Evolutionary conservation across 306 rosid genomes (phyloP).

Genomic region (Betula pendula): DNA sequence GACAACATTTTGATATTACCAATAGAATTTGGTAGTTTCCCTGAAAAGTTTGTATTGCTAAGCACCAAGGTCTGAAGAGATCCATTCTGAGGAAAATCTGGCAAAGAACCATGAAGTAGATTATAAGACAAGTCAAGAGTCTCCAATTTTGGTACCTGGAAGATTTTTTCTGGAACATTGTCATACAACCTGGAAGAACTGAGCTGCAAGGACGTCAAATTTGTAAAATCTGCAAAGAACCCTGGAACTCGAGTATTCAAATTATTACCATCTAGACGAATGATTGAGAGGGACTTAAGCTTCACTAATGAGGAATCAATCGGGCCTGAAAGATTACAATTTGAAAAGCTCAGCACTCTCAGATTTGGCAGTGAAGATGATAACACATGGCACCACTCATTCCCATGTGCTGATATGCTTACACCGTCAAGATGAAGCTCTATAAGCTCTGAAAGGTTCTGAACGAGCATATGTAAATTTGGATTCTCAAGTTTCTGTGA

Average conservation of each 20-base stretch:
- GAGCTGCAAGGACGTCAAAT: not conserved
- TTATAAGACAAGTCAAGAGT: too few relatives aligned
- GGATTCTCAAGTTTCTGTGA: conserved; percentile 37
- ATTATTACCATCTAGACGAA: not conserved
- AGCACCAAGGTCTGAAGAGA: conserved; percentile 7
- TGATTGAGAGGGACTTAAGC: conserved; percentile 2
- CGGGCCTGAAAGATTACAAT: conserved; percentile 14
- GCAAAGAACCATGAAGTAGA: conserved; percentile 20
- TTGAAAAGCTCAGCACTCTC: not conserved
- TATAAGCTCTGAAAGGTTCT: not conserved
- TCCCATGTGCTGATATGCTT: not conserved
- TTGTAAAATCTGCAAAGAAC: not conserved
- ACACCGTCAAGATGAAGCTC: conserved; percentile 8
- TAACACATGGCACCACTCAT: not conserved
- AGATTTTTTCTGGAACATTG: not conserved
- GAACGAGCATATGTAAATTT: not conserved
- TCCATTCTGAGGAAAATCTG: conserved; percentile 3
- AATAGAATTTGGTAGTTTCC: not conserved
- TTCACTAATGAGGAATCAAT: not conserved
- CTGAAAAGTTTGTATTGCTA: not conserved
- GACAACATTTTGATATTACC: conserved; percentile 7
- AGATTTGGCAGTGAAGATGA: not conserved
- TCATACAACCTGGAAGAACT: not conserved
- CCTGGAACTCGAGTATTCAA: not conserved
- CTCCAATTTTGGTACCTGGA: not conserved